phyloP scores from a whole-genome alignment of 352 stramenopile species.

The Saprolegnia parasitica region DNA sequence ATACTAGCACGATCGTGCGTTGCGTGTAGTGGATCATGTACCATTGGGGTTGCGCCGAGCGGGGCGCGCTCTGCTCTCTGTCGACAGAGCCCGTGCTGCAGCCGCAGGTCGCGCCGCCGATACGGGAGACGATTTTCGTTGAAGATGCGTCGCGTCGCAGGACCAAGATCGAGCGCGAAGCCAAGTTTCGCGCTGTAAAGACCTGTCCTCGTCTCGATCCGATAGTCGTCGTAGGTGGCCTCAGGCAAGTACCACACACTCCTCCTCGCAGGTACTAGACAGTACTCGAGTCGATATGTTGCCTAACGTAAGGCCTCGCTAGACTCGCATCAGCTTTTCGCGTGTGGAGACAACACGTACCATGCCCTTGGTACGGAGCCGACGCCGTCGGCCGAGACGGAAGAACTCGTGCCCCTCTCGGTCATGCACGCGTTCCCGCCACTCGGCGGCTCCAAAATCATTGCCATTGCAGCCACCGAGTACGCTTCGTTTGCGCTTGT shows the following conservation, averaged over 20 bases:
- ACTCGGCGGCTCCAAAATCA: constrained; percentile 4
- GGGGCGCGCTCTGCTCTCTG: constrained; percentile 38
- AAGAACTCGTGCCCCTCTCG: constrained; percentile 23
- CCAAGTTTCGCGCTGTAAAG: constrained; percentile 57
- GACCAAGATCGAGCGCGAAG: constrained; percentile 50
- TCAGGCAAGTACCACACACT: constrained; percentile 75
- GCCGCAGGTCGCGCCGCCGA: constrained; percentile 39
- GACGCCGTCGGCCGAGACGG: constrained; percentile 28
- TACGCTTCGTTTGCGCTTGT: constrained; percentile 68
- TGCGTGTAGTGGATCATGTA: constrained; percentile 45
- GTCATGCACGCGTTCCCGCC: constrained; percentile 38
- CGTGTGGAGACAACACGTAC: constrained; percentile 63
- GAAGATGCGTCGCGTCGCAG: constrained; percentile 39
- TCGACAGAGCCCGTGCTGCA: constrained; percentile 1
- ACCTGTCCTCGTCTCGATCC: neutral
- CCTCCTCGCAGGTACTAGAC: constrained; percentile 37
- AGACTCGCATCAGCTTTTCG: constrained; percentile 68
- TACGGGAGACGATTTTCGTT: constrained; percentile 48
- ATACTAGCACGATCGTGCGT: too few species aligned
- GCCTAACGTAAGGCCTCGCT: too few species aligned
- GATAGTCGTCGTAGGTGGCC: constrained; percentile 38
- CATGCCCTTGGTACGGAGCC: constrained; percentile 39
- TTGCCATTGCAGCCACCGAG: constrained; percentile 48
- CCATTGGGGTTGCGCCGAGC: constrained; percentile 56
- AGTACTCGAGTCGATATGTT: neutral